A percentile compares a stretch with the other conserved stretches of the same genome.
These are phyloP conservation scores for Penicillium bialowiezense DNA, from an alignment of 495 filamentous ascomycete genomes.

Conservation along the genomic window DNA sequence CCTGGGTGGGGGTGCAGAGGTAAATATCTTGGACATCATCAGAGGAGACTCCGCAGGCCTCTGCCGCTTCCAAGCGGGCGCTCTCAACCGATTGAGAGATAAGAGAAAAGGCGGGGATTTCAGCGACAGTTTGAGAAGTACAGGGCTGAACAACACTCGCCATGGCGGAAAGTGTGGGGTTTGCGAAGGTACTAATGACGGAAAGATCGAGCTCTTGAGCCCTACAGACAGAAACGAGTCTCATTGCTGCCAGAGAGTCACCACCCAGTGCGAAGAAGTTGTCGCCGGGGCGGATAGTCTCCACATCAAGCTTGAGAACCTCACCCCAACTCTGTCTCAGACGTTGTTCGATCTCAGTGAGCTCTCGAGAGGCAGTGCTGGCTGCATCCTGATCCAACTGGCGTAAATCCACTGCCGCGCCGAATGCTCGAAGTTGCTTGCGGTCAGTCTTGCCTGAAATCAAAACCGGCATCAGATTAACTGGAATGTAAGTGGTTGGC, in stretches of 20 bases:
- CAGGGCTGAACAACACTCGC: conserved; percentile 19
- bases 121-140: conserved; percentile 8
- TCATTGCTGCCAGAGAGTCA: conserved; percentile 62
- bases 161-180: conserved; percentile 47
- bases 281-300: conserved; percentile 32
- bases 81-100: conserved; percentile 29
- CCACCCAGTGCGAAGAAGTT: conserved; percentile 62
- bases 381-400: conserved; percentile 21
- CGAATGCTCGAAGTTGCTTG: conserved; percentile 33
- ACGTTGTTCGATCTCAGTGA: conserved; percentile 35
- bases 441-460: conserved; percentile 48
- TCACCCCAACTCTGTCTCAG: conserved; percentile 43
- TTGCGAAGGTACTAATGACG: conserved; percentile 42
- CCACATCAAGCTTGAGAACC: conserved; percentile 34
- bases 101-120: conserved; percentile 33
- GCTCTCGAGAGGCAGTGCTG: conserved; percentile 15
- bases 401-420: conserved; percentile 29
- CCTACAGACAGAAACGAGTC: conserved; percentile 36
- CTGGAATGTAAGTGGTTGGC: conserved; percentile 40
- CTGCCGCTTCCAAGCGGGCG: conserved; percentile 26
- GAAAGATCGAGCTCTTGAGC: conserved; percentile 31
- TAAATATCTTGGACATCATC: conserved; percentile 49
- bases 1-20: conserved; percentile 64
- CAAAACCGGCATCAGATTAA: conserved; percentile 36
- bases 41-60: conserved; percentile 26